Percentiles rank a stretch among this genome's conserved stretches.
phyloP scores from a whole-genome alignment of 1,284 basidiomycete species.

The Inonotus hispidus region DNA sequence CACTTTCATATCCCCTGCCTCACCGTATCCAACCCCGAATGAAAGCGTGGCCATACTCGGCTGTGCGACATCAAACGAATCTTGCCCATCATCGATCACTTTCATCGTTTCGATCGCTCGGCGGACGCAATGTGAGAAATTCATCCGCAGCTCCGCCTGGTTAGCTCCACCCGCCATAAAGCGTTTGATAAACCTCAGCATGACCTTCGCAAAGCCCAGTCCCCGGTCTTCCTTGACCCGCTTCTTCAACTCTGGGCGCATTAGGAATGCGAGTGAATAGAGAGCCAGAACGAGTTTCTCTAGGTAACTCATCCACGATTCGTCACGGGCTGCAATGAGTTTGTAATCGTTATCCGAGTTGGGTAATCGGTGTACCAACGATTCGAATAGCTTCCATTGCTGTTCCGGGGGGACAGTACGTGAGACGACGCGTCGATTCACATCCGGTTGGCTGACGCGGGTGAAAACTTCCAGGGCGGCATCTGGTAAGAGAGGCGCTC shows the following conservation, averaged over 20 bases:
- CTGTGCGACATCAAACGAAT: slow-evolving; percentile 63
- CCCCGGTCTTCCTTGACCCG: slow-evolving; percentile 56
- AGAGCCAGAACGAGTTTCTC: slow-evolving; percentile 78
- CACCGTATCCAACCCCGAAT: slow-evolving; percentile 74
- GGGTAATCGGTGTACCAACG: slow-evolving; percentile 79
- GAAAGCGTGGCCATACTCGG: slow-evolving; percentile 49
- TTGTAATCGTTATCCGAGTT: slow-evolving; percentile 74
- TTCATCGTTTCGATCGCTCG: slow-evolving; percentile 82
- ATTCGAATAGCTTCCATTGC: slow-evolving; percentile 60
- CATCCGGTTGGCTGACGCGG: slow-evolving; percentile 69
- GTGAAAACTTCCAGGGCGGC: slow-evolving; percentile 82
- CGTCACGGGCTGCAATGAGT: slow-evolving; percentile 53
- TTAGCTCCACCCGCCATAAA: slow-evolving; percentile 38
- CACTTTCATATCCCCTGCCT: slow-evolving; percentile 57
- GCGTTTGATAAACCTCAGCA: slow-evolving; percentile 61
- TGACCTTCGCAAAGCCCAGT: slow-evolving; percentile 56
- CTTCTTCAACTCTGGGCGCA: slow-evolving; percentile 68
- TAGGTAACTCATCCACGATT: slow-evolving; percentile 69
- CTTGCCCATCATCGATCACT: slow-evolving; percentile 74
- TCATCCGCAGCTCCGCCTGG: slow-evolving; percentile 42
- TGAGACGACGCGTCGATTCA: slow-evolving; percentile 73
- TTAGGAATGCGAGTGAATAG: slow-evolving; percentile 84
- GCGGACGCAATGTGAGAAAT: slow-evolving; percentile 63
- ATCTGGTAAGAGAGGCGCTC: slow-evolving; percentile 62
- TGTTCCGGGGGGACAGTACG: slow-evolving; percentile 50